Base-by-base conservation (phyloP, 768 basidiomycete genomes). In the Tulasnella sp. region DNA sequence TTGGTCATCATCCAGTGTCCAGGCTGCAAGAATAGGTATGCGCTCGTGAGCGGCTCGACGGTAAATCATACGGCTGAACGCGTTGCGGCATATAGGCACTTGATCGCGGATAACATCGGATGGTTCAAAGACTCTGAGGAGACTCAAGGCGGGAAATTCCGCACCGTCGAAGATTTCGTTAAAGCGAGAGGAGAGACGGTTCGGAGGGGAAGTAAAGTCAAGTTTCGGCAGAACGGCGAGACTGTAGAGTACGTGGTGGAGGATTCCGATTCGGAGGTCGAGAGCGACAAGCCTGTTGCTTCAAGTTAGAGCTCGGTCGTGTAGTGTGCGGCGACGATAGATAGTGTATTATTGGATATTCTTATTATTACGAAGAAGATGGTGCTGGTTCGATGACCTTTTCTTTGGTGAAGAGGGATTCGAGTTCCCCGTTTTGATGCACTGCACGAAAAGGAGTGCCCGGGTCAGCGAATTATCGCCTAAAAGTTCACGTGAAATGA, bases 381-480 rank as follows among this genome's bases (percentile, higher is more conserved):
- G 66, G 29, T 16, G 78, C 78, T 72, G 88, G 86, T 0, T 89
- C 86, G 73, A 94, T 87, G 73, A 96, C 80, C 9, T 86, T 83
- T 73, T 88, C 84, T 78, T 90, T 87, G 75, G 86, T 86, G 26
- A 97, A 83, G 5, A 97, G 84, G 32, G 86, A 85, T 78, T 96
- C 94, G 8, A 99, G 84, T 81, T 98, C 95, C 70, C 96, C 96
- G 7, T 88, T 91, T 82, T 96, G 94, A 79, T 98, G 96, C 96
- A 99, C 94, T 95, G 75, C 11, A 34, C 26, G 6, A 37, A 39
- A 32, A 42, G 16, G 52, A 68, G 34, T 32, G 11, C 32, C 47
- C 47, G 47, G n/a, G 11, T 52, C 3, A 52, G 47, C 34, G 40
- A 44, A 42, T n/a, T 17, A 71, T 64, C 17, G 29, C 22, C 32